Evolutionary conservation across 140 eudicot species (phyloP).

Genomic region (Oenanthe javanica): DNA sequence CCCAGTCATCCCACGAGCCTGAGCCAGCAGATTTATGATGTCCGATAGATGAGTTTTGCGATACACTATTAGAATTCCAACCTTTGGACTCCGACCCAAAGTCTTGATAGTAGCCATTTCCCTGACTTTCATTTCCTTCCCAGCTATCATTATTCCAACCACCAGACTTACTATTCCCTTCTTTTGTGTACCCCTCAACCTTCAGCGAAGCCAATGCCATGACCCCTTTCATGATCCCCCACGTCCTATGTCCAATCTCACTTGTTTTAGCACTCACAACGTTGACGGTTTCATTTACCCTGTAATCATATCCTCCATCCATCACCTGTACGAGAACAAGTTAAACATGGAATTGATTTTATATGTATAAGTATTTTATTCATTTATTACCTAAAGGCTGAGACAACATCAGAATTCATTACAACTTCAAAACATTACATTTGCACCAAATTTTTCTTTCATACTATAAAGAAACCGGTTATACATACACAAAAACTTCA

Average conservation of each 20-base stretch:
- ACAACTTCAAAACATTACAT: not conserved
- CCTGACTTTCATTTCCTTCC: constrained; percentile 48
- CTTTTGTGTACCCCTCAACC: constrained; percentile 72
- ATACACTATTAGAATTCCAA: constrained; percentile 38
- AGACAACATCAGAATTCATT: not conserved
- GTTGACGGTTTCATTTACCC: constrained; percentile 85
- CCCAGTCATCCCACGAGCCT: constrained; percentile 94
- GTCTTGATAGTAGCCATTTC: constrained; percentile 55
- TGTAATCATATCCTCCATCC: constrained; percentile 88
- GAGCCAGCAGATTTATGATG: constrained; percentile 35
- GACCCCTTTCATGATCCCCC: constrained; percentile 96
- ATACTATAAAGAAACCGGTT: not conserved
- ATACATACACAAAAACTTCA: not conserved
- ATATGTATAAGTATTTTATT: not conserved
- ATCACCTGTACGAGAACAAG: constrained; percentile 45
- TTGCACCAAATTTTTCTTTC: no score
- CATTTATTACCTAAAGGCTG: not conserved
- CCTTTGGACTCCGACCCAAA: constrained; percentile 44
- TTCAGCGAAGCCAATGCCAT: constrained; percentile 96
- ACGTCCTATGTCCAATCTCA: constrained; percentile 89
- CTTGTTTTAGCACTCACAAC: constrained; percentile 86
- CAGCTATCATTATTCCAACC: constrained; percentile 41
- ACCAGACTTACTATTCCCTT: constrained; percentile 21
- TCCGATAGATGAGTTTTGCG: constrained; percentile 32
- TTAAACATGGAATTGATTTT: not conserved